Percentiles rank a stretch among this genome's conserved stretches.
These are phyloP conservation scores for Trichophaea hybrida DNA, from an alignment of 2,329 filamentous ascomycete genomes.

Conservation along the genomic window DNA sequence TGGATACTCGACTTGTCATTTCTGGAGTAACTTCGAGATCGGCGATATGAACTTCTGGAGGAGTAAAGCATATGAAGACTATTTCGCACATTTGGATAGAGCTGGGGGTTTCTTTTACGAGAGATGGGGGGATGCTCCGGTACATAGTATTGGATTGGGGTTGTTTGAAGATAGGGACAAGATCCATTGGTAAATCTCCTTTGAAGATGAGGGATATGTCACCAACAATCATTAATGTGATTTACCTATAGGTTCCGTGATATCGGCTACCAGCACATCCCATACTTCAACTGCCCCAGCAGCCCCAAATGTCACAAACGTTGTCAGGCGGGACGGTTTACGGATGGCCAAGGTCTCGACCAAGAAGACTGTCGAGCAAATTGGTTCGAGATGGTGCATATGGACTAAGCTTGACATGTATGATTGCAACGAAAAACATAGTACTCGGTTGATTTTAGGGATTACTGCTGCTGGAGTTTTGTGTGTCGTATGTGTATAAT, in stretches of 20 bases:
- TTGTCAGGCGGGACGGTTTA: slow-evolving; percentile 54
- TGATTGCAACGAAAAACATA: background rate
- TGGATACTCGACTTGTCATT: slow-evolving; percentile 95
- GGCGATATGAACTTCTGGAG: slow-evolving; percentile 88
- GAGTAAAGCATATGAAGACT: slow-evolving; percentile 78
- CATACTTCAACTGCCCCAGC: slow-evolving; percentile 98
- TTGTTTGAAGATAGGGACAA: slow-evolving; percentile 81
- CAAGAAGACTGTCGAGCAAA: slow-evolving; percentile 88
- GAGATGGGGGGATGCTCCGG: slow-evolving; percentile 92
- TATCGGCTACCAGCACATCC: slow-evolving; percentile 95
- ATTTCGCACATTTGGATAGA: slow-evolving; percentile 87
- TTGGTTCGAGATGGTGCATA: slow-evolving; percentile 92
- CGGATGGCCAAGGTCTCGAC: slow-evolving; percentile 69
- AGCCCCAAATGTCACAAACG: slow-evolving; percentile 56
- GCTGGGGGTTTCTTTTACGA: slow-evolving; percentile 98
- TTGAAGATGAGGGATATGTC: background rate
- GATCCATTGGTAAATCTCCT: slow-evolving; percentile 66
- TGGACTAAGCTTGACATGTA: slow-evolving; percentile 28
- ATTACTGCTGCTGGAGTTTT: too few relatives aligned
- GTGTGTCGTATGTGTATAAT: too few relatives aligned
- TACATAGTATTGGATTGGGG: slow-evolving; percentile 84
- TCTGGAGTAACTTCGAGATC: slow-evolving; percentile 99
- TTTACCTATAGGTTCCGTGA: slow-evolving; percentile 72
- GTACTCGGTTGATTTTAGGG: background rate
- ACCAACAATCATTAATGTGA: background rate